phyloP scores from a whole-genome alignment of 2,329 filamentous ascomycete species.

The Colletotrichum zoysiae region DNA sequence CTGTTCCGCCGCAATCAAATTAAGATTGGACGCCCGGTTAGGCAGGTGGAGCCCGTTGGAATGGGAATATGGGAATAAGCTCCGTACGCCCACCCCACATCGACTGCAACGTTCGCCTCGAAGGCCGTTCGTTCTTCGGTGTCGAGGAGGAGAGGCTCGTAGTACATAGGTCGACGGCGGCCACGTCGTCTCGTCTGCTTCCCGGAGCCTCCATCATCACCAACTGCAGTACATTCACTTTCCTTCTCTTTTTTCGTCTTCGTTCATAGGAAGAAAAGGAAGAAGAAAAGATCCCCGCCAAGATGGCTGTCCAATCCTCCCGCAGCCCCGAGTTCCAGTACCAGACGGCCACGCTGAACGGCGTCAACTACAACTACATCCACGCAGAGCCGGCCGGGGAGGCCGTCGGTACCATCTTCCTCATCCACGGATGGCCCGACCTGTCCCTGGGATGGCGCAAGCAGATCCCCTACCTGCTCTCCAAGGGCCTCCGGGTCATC shows the following conservation, averaged over 20 bases:
- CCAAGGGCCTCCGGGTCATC: slow-evolving; percentile 77
- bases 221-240: slow-evolving; percentile 1
- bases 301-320: background rate
- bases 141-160: background rate
- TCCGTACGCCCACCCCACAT: slow-evolving; percentile 1
- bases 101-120: background rate
- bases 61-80: slow-evolving; percentile 2
- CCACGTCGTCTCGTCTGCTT: background rate
- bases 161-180: slow-evolving; percentile 38
- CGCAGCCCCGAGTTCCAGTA: slow-evolving; percentile 18
- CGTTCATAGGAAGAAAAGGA: background rate
- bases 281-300: background rate
- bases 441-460: slow-evolving; percentile 82
- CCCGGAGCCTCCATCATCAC: background rate
- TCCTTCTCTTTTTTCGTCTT: background rate
- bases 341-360: slow-evolving; percentile 47
- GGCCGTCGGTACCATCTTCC: slow-evolving; percentile 56
- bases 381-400: slow-evolving; percentile 57
- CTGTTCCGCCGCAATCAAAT: background rate
- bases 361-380: slow-evolving; percentile 73
- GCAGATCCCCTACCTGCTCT: slow-evolving; percentile 78
- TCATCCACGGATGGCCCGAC: slow-evolving; percentile 79
- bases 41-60: background rate
- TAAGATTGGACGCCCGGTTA: background rate
- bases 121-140: no score